Base-by-base conservation (phyloP, 1,284 basidiomycete genomes). In the Tremellales sp. region DNA sequence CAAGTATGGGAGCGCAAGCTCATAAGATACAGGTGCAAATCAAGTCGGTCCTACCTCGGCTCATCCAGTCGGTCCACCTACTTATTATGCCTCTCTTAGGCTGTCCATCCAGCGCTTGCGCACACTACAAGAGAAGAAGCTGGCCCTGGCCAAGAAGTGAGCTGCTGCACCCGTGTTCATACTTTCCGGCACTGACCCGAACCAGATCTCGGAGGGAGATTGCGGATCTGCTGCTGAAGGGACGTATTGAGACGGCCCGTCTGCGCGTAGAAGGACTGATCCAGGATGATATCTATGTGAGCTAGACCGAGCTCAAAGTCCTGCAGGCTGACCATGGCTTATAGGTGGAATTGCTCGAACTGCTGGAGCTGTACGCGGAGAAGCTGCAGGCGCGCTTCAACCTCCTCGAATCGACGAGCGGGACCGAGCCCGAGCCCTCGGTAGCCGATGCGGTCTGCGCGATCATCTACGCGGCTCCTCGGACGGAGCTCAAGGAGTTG, bases 401-500 rank as follows among this genome's bases (percentile, higher is more conserved):
- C 7, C 74, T 97, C 16, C 78, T 97, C 43, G 94, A 98, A 19
- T 50, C 61, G 1, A 63, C 27, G 60, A 90, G 85, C 58, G 77
- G 80, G 28, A 81, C 79, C 47, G 86, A 89, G 65, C 91, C 93
- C 9, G 93, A 97, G 69, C 80, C 84, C 7, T 81, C 80, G 29
- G 80, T 92, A 10, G 72, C 76, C 35, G 87, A 90, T 74, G 91
- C 77, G 0, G 70, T 85, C 18, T 79, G 78, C 60, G 83, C 84
- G 39, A 81, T 98, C 58, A 86, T 98, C 44, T 82, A 92, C 61
- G 91, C 93, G 10, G 89, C 92, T 12, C 88, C 88, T 18, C 79
- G 88, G 53, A 93, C 89, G 18, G 90, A 94, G 65, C 73, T 93
- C 40, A 91, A 91, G 79, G 94, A 98, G 70, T 80, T 98, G 28